These are phyloP conservation scores for Thermothielavioides terrestris DNA, from an alignment of 495 filamentous ascomycete genomes.

Conservation along the genomic window DNA sequence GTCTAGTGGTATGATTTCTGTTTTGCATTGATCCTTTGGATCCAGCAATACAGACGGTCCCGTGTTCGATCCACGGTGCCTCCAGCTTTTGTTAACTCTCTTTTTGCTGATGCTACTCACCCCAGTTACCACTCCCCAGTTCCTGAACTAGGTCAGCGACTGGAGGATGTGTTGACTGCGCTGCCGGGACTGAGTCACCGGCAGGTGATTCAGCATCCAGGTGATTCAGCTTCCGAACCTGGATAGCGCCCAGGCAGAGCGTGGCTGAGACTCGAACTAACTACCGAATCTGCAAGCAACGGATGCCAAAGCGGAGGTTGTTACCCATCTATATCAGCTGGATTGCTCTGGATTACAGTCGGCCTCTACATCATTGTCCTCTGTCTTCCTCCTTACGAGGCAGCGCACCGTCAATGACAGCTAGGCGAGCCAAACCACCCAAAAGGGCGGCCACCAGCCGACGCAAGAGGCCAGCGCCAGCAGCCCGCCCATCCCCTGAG, in stretches of 20 bases:
- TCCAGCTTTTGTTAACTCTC: neutral
- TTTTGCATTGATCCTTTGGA: slow-evolving; percentile 5
- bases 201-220: too few species aligned
- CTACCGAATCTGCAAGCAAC: neutral
- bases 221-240: too few species aligned
- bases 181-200: neutral
- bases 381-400: too few species aligned
- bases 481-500: neutral
- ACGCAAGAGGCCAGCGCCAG: neutral
- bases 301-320: too few species aligned
- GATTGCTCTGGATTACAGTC: too few species aligned
- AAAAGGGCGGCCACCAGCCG: neutral
- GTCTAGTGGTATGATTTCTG: slow-evolving; percentile 11
- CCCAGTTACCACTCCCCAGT: too few species aligned
- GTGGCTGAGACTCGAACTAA: neutral
- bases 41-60: slow-evolving; percentile 11
- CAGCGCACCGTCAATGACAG: too few species aligned
- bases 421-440: neutral
- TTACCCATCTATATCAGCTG: too few species aligned
- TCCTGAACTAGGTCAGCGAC: too few species aligned
- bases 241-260: neutral
- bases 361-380: too few species aligned
- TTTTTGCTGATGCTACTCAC: too few species aligned
- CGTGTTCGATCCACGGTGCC: slow-evolving; percentile 13
- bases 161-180: too few species aligned